Conservation (phyloP, 202 grass and related monocot genomes). For the Elaeis oleifera region DNA sequence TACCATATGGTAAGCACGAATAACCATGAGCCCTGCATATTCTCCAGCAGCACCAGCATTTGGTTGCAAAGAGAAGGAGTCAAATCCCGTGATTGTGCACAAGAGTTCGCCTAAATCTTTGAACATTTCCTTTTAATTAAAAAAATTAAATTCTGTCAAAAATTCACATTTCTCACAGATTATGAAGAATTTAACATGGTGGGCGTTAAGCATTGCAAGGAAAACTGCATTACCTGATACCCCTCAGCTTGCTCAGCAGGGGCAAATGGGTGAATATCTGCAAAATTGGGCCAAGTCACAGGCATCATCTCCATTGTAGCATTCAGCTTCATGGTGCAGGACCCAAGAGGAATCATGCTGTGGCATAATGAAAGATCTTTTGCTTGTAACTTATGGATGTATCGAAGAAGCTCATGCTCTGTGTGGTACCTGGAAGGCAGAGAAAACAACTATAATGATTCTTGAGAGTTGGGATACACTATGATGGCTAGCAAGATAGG, state of each 20-base stretch:
- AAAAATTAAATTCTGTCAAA: too few relatives aligned
- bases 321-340: slow-evolving; percentile 99
- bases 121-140: slow-evolving; percentile 85
- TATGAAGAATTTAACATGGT: too few relatives aligned
- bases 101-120: slow-evolving; percentile 76
- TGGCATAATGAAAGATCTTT: slow-evolving; percentile 97
- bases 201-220: too few relatives aligned
- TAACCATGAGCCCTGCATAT: slow-evolving; percentile 99
- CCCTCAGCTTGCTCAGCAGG: slow-evolving; percentile 74
- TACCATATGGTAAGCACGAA: slow-evolving; percentile 85
- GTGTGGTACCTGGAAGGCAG: slow-evolving; percentile 81
- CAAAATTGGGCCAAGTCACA: slow-evolving; percentile 85
- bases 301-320: slow-evolving; percentile 98
- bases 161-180: too few relatives aligned
- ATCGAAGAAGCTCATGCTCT: slow-evolving; percentile 93
- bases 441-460: neutral
- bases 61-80: slow-evolving; percentile 99
- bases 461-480: too few relatives aligned
- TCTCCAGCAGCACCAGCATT: slow-evolving; percentile 98
- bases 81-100: slow-evolving; percentile 84
- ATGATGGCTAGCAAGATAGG: too few relatives aligned
- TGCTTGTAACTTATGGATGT: slow-evolving; percentile 85
- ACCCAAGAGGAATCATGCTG: slow-evolving; percentile 99
- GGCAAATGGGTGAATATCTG: slow-evolving; percentile 82
- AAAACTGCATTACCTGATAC: slow-evolving; percentile 59